phyloP scores from a whole-genome alignment of 345 rosid genomes.

The Hirschfeldia incana region DNA sequence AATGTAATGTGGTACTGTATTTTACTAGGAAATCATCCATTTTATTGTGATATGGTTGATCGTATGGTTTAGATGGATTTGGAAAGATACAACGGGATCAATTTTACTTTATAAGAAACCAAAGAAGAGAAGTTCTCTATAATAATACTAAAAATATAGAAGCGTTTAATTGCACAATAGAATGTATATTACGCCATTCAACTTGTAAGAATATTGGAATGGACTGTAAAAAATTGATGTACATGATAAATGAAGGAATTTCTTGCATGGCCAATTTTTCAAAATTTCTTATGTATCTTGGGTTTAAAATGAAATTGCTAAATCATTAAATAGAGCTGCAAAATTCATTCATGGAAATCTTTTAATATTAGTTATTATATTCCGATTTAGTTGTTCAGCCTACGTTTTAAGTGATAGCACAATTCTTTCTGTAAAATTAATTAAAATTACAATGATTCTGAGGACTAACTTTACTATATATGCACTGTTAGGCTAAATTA shows the following conservation, averaged over 20 bases:
- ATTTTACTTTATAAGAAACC: too few relatives aligned
- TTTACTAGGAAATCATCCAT: constrained; percentile 3
- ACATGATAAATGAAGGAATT: too few relatives aligned
- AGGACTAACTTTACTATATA: background rate
- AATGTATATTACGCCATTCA: background rate
- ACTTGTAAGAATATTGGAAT: background rate
- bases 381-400: too few relatives aligned
- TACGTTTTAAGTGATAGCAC: too few relatives aligned
- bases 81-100: too few relatives aligned
- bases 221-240: too few relatives aligned
- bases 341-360: too few relatives aligned
- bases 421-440: too few relatives aligned
- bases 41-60: background rate
- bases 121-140: background rate
- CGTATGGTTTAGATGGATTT: background rate
- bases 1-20: background rate
- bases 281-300: background rate
- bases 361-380: background rate
- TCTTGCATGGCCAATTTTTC: too few relatives aligned
- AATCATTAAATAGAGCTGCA: background rate
- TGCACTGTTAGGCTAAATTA: background rate
- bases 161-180: background rate
- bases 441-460: background rate
- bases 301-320: too few relatives aligned
- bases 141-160: too few relatives aligned